Evolutionary conservation across 73 alveolate species (phyloP).

Genomic region (Loxodes magnus): DNA sequence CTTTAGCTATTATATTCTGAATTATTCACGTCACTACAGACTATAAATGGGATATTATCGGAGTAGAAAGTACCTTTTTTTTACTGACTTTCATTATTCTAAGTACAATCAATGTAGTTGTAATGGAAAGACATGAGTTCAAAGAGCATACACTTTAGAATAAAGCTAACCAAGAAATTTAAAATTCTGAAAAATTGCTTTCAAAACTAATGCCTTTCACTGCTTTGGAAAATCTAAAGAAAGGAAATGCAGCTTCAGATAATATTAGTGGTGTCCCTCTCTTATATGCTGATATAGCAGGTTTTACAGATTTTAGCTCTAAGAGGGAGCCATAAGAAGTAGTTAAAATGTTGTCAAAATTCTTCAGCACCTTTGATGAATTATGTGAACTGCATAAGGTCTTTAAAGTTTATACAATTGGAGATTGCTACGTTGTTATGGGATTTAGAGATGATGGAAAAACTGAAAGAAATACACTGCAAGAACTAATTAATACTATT

Average conservation of each 20-base stretch:
- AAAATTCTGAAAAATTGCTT: slow-evolving; percentile 24
- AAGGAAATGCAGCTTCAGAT: slow-evolving; percentile 49
- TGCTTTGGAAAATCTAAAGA: slow-evolving; percentile 23
- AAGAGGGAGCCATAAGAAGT: slow-evolving; percentile 77
- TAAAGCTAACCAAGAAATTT: slow-evolving; percentile 12
- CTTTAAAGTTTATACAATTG: slow-evolving; percentile 94
- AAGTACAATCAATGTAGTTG: no score
- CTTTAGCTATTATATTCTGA: no score
- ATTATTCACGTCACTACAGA: no score
- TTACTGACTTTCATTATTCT: no score
- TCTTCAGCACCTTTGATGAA: slow-evolving; percentile 83
- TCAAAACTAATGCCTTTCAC: slow-evolving; percentile 37
- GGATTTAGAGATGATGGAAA: slow-evolving; percentile 87
- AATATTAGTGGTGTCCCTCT: slow-evolving; percentile 72
- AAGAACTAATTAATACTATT: slow-evolving; percentile 81
- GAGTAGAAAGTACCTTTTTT: no score
- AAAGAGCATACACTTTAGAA: neutral
- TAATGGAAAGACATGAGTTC: no score
- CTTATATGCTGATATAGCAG: slow-evolving; percentile 83
- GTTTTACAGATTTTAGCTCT: slow-evolving; percentile 57
- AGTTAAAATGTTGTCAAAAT: slow-evolving; percentile 65
- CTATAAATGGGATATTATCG: no score
- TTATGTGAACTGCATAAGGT: slow-evolving; percentile 81
- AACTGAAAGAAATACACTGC: slow-evolving; percentile 75
- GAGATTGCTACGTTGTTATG: slow-evolving; percentile 92